Evolutionary conservation across 306 rosid genomes (phyloP).

Genomic region (Hippophae rhamnoides): DNA sequence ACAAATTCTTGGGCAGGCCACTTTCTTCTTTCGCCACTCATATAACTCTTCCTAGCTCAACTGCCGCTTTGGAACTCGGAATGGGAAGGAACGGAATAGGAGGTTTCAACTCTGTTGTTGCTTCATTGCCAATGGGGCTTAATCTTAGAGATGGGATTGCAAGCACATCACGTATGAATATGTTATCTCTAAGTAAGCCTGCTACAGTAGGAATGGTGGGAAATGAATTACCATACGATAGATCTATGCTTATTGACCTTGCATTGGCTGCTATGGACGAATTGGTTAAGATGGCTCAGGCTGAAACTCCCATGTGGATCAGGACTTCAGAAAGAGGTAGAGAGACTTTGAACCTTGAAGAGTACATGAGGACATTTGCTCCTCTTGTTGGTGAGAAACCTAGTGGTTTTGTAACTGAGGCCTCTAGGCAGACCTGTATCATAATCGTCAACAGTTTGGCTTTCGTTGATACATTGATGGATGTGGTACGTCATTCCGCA

Average conservation of each 20-base stretch:
- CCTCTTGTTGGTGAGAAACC: slow-evolving; percentile 36
- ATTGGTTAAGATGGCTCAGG: slow-evolving; percentile 53
- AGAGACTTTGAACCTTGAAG: slow-evolving; percentile 53
- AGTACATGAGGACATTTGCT: slow-evolving; percentile 43
- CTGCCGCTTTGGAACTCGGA: slow-evolving; percentile 48
- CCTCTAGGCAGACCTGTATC: slow-evolving; percentile 41
- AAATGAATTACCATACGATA: slow-evolving; percentile 32
- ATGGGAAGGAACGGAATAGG: slow-evolving; percentile 57
- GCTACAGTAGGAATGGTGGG: slow-evolving; percentile 30
- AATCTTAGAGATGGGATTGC: slow-evolving; percentile 47
- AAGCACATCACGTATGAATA: slow-evolving; percentile 18
- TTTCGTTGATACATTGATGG: slow-evolving; percentile 58
- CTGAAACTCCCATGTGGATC: slow-evolving; percentile 56
- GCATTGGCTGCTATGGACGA: slow-evolving; percentile 79
- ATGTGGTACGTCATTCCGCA: slow-evolving; percentile 39
- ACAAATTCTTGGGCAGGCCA: slow-evolving; percentile 61
- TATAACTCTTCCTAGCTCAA: slow-evolving; percentile 22
- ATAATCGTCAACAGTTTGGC: slow-evolving; percentile 41
- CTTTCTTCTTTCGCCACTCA: slow-evolving; percentile 37
- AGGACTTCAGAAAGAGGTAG: slow-evolving; percentile 39
- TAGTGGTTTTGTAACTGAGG: slow-evolving; percentile 43
- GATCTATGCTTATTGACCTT: slow-evolving; percentile 38
- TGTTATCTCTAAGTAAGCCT: slow-evolving; percentile 27
- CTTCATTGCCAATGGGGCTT: slow-evolving; percentile 42
- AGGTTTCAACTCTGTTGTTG: slow-evolving; percentile 15